phyloP scores from a whole-genome alignment of 768 basidiomycete species.

The Pleurotus citrinopileatus region DNA sequence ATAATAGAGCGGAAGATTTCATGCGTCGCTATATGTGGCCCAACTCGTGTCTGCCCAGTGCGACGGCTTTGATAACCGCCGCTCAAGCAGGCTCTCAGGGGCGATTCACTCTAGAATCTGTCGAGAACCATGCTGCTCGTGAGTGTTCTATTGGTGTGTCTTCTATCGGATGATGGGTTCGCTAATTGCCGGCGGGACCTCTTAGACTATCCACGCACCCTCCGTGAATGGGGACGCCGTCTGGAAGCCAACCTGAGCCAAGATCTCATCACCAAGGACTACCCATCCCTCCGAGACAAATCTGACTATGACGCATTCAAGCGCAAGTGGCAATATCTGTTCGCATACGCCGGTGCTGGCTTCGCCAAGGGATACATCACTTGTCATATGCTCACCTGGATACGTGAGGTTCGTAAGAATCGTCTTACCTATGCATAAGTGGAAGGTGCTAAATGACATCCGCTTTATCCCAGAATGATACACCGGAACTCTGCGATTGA shows the following conservation, averaged over 20 bases:
- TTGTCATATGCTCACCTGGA: slow-evolving; percentile 80
- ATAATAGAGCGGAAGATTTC: slow-evolving; percentile 68
- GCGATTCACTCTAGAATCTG: slow-evolving; percentile 77
- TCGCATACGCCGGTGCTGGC: slow-evolving; percentile 78
- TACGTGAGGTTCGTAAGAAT: slow-evolving; percentile 49
- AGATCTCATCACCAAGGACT: slow-evolving; percentile 53
- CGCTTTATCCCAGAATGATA: slow-evolving; percentile 5
- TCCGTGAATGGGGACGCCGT: slow-evolving; percentile 87
- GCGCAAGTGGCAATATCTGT: slow-evolving; percentile 82
- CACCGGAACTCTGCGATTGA: slow-evolving; percentile 8
- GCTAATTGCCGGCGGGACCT: slow-evolving; percentile 3
- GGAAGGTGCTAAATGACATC: not conserved
- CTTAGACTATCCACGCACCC: slow-evolving; percentile 81
- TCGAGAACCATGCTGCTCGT: slow-evolving; percentile 85
- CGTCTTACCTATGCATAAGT: not conserved
- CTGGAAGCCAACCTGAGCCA: slow-evolving; percentile 65
- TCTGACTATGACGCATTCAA: slow-evolving; percentile 68
- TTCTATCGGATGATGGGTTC: not conserved
- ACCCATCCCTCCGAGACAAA: slow-evolving; percentile 55
- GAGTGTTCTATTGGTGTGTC: slow-evolving; percentile 23
- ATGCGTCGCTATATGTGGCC: slow-evolving; percentile 91
- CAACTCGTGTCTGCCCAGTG: slow-evolving; percentile 83
- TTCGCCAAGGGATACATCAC: slow-evolving; percentile 81
- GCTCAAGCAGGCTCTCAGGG: slow-evolving; percentile 69
- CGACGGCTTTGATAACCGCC: slow-evolving; percentile 74